Conservation (phyloP, 208 protist genomes). For the Kentomonas sorsogonicus region DNA sequence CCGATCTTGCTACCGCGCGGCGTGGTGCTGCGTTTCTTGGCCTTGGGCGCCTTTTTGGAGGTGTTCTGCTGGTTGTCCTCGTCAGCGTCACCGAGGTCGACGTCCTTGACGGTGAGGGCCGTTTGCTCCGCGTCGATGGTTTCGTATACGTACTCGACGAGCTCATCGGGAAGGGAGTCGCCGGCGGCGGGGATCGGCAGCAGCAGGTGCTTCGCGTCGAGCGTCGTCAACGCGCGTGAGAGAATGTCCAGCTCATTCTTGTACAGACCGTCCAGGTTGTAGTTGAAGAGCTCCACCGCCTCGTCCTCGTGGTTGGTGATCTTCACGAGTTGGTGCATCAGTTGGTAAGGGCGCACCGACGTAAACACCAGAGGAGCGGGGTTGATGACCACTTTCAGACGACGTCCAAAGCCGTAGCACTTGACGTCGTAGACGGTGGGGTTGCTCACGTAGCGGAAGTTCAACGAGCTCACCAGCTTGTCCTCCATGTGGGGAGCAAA, state of each 20-base stretch:
- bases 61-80: neutral
- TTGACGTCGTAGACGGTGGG: constrained; percentile 38
- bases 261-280: constrained; percentile 75
- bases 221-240: constrained; percentile 23
- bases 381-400: constrained; percentile 36
- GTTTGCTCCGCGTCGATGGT: constrained; percentile 21
- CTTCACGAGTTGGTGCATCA: constrained; percentile 46
- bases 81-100: neutral
- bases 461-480: constrained; percentile 27
- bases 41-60: neutral
- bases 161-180: constrained; percentile 47
- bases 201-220: constrained; percentile 37
- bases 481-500: constrained; percentile 30
- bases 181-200: constrained; percentile 59
- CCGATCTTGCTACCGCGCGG: neutral
- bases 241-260: constrained; percentile 64
- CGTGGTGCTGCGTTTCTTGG: neutral
- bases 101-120: constrained; percentile 1
- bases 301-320: constrained; percentile 82
- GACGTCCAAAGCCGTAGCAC: constrained; percentile 27
- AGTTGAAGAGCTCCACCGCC: constrained; percentile 86
- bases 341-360: constrained; percentile 67
- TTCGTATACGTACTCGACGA: constrained; percentile 67
- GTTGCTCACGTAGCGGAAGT: constrained; percentile 57
- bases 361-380: constrained; percentile 56